Conservation (phyloP, 352 stramenopile species). For the Globisporangium irregulare region DNA sequence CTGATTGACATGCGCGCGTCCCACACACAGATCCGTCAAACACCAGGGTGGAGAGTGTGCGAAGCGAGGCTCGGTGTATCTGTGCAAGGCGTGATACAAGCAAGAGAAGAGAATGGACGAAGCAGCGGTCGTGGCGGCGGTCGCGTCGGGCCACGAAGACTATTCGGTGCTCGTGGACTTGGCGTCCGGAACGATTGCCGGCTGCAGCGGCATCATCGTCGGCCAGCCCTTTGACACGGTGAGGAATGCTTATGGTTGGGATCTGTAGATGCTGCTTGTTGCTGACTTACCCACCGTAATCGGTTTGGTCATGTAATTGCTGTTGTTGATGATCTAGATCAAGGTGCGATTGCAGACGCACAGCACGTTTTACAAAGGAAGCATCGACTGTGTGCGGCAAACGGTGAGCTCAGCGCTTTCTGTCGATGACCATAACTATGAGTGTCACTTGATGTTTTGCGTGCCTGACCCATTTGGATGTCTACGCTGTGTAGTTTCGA, state of each 20-base stretch:
- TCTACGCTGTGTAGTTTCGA: constrained; percentile 26
- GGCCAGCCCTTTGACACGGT: constrained; percentile 62
- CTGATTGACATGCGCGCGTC: not conserved
- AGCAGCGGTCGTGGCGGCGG: constrained; percentile 21
- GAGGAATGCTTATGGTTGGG: not conserved
- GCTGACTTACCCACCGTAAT: not conserved
- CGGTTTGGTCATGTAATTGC: not conserved
- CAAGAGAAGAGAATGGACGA: constrained; percentile 2
- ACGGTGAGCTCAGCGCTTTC: constrained; percentile 24
- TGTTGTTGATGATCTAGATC: constrained; percentile 20
- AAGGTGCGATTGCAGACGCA: constrained; percentile 66
- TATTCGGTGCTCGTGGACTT: constrained; percentile 55
- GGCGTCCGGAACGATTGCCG: constrained; percentile 45
- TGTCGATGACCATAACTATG: not conserved
- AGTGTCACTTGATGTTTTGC: not conserved
- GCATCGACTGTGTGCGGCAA: constrained; percentile 41
- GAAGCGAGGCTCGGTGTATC: not conserved
- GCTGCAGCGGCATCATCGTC: constrained; percentile 53
- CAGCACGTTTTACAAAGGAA: constrained; percentile 49
- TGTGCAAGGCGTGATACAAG: not conserved
- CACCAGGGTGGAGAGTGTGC: not conserved
- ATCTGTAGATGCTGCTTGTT: not conserved
- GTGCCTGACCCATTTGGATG: no score
- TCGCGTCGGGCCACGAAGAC: constrained; percentile 27
- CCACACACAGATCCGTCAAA: not conserved